Evolutionary conservation across 2,329 filamentous ascomycete genomes (phyloP).

Genomic region (Seiridium cupressi): DNA sequence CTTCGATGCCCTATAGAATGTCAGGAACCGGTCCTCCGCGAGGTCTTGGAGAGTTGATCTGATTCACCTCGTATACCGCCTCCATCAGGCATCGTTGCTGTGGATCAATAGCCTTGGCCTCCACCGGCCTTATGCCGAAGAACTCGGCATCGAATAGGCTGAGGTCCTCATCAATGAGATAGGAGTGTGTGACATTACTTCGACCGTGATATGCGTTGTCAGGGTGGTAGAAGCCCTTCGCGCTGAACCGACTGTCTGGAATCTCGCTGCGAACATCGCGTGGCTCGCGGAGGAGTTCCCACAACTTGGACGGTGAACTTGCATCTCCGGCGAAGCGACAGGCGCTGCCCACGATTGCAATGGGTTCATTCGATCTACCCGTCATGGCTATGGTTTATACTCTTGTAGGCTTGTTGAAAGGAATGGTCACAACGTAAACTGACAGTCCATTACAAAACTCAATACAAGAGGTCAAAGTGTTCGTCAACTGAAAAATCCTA

Average conservation of each 20-base stretch:
- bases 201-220: conserved; percentile 18
- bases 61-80: conserved; percentile 39
- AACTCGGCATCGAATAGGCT: conserved; percentile 35
- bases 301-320: conserved; percentile 8
- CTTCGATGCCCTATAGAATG: too few relatives aligned
- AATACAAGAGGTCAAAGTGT: too few relatives aligned
- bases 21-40: too few relatives aligned
- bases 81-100: conserved; percentile 36
- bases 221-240: conserved; percentile 11
- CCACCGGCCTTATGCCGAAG: conserved; percentile 35
- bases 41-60: too few relatives aligned
- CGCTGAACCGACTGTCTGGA: conserved; percentile 8
- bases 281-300: conserved; percentile 5
- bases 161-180: conserved; percentile 19
- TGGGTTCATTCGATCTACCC: conserved; percentile 8
- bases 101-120: conserved; percentile 35
- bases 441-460: too few relatives aligned
- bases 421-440: too few relatives aligned
- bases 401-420: too few relatives aligned
- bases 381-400: too few relatives aligned
- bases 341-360: conserved; percentile 10
- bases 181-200: conserved; percentile 16
- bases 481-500: too few relatives aligned
- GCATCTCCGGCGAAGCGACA: conserved; percentile 9
- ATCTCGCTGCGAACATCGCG: not conserved